phyloP scores from a whole-genome alignment of 345 rosid species.

The Hypericum perforatum region DNA sequence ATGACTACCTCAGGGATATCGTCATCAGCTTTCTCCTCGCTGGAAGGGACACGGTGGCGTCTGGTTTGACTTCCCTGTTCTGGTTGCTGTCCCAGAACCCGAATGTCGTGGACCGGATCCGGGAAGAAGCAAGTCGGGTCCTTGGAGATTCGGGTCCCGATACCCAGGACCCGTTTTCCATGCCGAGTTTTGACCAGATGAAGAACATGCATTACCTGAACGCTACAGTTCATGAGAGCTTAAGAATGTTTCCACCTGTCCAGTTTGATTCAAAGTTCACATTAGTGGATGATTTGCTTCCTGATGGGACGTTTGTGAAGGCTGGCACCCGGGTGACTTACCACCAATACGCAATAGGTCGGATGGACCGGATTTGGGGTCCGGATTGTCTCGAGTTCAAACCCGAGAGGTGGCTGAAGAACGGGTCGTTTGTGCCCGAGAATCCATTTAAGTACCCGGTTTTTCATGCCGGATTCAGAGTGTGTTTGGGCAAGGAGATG shows the following conservation, averaged over 20 bases:
- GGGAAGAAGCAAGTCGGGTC: conserved; percentile 35
- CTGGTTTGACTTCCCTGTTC: conserved; percentile 55
- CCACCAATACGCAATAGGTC: conserved; percentile 60
- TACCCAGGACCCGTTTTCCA: conserved; percentile 8
- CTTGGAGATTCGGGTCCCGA: conserved; percentile 15
- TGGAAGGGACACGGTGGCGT: conserved; percentile 67
- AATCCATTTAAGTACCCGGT: conserved; percentile 47
- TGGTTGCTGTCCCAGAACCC: conserved; percentile 46
- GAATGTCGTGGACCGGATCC: conserved; percentile 35
- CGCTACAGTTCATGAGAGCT: conserved; percentile 45
- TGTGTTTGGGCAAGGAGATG: conserved; percentile 61
- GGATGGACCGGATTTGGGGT: conserved; percentile 53
- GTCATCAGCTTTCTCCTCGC: conserved; percentile 64
- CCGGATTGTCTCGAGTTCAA: conserved; percentile 34
- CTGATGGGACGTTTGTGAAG: conserved; percentile 41
- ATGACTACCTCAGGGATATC: conserved; percentile 51
- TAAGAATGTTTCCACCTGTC: conserved; percentile 67
- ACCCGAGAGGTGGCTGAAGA: conserved; percentile 43
- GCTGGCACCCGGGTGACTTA: conserved; percentile 43
- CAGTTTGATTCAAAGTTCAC: conserved; percentile 73
- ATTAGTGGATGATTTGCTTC: conserved; percentile 40
- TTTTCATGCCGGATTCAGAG: conserved; percentile 57
- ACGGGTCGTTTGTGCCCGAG: conserved; percentile 24
- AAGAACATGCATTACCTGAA: conserved; percentile 48
- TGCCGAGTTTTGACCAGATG: conserved; percentile 27